These are phyloP conservation scores for Ilex paraguariensis DNA, from an alignment of 305 asterid genomes.

Conservation along the genomic window DNA sequence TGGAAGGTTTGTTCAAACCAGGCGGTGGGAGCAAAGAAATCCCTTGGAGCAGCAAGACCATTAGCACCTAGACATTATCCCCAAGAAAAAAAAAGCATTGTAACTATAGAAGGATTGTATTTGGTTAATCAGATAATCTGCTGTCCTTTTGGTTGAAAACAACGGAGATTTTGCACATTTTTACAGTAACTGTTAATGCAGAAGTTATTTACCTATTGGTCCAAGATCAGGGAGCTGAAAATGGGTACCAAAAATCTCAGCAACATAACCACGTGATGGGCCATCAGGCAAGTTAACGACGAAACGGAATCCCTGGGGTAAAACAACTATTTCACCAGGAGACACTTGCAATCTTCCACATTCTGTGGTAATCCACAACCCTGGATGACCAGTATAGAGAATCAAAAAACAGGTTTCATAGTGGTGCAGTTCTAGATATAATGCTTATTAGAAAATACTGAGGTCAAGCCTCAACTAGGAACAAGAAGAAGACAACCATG, in stretches of 20 bases:
- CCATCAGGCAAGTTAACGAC: slow-evolving; percentile 83
- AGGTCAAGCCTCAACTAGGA: background rate
- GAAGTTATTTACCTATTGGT: slow-evolving; percentile 60
- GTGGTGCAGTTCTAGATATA: background rate
- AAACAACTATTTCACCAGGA: slow-evolving; percentile 77
- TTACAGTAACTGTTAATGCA: slow-evolving; percentile 8
- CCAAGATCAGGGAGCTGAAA: slow-evolving; percentile 98
- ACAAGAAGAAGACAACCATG: too few species aligned
- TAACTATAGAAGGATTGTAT: background rate
- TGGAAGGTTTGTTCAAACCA: slow-evolving; percentile 59
- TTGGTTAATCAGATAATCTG: slow-evolving; percentile 3
- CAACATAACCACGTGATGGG: slow-evolving; percentile 82
- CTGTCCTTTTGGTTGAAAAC: slow-evolving; percentile 6
- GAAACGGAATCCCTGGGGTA: slow-evolving; percentile 92
- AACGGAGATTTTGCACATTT: slow-evolving; percentile 13
- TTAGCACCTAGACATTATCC: slow-evolving; percentile 69
- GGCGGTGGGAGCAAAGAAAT: slow-evolving; percentile 82
- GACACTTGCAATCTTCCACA: slow-evolving; percentile 75
- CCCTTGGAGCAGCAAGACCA: slow-evolving; percentile 96
- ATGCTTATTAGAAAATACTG: background rate
- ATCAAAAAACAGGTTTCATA: background rate
- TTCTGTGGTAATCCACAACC: slow-evolving; percentile 89
- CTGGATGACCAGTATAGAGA: slow-evolving; percentile 32
- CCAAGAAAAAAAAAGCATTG: background rate
- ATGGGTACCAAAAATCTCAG: slow-evolving; percentile 94